phyloP scores from a whole-genome alignment of 441 rosid species.

The Eutrema salsugineum region DNA sequence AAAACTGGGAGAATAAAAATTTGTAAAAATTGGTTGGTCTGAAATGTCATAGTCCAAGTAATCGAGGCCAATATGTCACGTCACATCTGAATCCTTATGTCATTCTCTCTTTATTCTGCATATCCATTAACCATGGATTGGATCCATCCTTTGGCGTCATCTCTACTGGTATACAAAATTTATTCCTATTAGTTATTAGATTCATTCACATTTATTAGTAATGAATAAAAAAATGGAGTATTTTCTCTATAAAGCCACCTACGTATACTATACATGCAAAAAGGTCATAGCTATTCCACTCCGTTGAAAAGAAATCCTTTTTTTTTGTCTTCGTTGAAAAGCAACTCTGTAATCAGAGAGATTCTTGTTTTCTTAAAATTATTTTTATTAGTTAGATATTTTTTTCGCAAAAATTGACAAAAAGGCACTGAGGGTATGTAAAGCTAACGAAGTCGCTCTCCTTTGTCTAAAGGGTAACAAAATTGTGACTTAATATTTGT shows the following conservation, averaged over 20 bases:
- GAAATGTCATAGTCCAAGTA: constrained; percentile 51
- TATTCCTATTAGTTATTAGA: constrained; percentile 20
- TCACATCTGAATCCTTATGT: constrained; percentile 44
- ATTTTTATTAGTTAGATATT: constrained; percentile 16
- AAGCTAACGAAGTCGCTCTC: constrained; percentile 27
- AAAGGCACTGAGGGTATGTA: constrained; percentile 20
- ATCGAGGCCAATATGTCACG: constrained; percentile 42
- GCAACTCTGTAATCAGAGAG: constrained; percentile 14
- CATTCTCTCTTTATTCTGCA: constrained; percentile 47
- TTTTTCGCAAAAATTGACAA: constrained; percentile 27
- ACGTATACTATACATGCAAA: constrained; percentile 32
- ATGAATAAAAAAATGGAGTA: neutral
- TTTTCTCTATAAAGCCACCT: constrained; percentile 25
- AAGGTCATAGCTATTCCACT: constrained; percentile 21
- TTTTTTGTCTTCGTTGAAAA: constrained; percentile 2
- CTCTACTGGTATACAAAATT: constrained; percentile 1
- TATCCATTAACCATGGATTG: constrained; percentile 28
- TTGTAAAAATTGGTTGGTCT: constrained; percentile 6
- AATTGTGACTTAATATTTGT: neutral
- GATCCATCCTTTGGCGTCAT: constrained; percentile 30
- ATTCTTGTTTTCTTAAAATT: constrained; percentile 16
- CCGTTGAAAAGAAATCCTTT: constrained; percentile 1
- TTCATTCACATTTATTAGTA: constrained; percentile 3
- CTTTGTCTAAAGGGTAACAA: constrained; percentile 19
- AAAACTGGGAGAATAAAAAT: neutral